Base-by-base conservation (phyloP, 2,329 filamentous ascomycete genomes). In the Ophiostoma fasciatum region DNA sequence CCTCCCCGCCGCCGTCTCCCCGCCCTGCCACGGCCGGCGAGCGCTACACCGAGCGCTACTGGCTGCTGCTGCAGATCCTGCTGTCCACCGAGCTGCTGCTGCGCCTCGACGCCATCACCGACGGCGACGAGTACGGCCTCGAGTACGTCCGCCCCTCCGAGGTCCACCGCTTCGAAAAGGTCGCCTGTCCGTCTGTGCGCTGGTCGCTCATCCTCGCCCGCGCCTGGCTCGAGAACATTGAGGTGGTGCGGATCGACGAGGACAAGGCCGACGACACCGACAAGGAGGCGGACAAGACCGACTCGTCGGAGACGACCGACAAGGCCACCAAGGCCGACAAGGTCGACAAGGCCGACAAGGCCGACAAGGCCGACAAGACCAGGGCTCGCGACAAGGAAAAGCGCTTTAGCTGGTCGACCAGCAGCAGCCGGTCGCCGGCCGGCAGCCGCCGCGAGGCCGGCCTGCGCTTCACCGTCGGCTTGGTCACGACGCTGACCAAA, bases 151-250 rank as follows among this genome's bases (percentile, higher is more conserved):
- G 61, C 40, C 62, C 66, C n/a, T 60, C 66, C 21, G 69, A 77
- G 40, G 61, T 77, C 3, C 62, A 68, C 31, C 63, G 63, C 30
- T 78, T 79, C 40, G 73, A 78, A 46, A 68, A 70, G 45, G 66
- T 69, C 28, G 71, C 73, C 19, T 77, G 67, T 18, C 51, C 59
- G 11, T 67, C 69, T n/a, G 71, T 79, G 15, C 74, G 70, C 47
- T 80, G 75, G 75, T 78, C 75, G 4, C 55, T 80, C 27, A 59
- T 78, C 28, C 59, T 80, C 22, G 75, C 75, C 13, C 62, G 73
- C 19, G 63, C 65, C 29, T 80, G 75, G 74, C 61, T 80, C n/a
- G 71, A 78, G 42, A 79, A 80, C 41, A 74, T 80, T 21, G 63
- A 66, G 8, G 59, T 80, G 18, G 35, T 46, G 4, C 41, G 42